phyloP scores from a whole-genome alignment of 306 rosid genomes.

The Spatholobus suberectus region DNA sequence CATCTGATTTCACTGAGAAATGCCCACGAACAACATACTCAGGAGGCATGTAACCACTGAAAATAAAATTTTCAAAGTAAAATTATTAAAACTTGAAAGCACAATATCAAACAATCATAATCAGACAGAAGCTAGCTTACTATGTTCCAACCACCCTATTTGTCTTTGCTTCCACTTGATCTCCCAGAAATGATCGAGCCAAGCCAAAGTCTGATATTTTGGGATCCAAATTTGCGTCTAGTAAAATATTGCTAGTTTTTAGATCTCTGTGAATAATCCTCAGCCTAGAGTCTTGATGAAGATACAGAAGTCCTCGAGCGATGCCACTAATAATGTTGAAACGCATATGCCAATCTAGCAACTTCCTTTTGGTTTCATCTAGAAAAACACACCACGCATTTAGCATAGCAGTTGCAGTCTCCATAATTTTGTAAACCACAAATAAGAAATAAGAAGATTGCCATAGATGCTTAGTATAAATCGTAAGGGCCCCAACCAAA shows the following conservation, averaged over 20 bases:
- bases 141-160: conserved; percentile 8
- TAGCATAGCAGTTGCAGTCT: neutral
- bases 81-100: neutral
- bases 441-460: neutral
- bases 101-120: neutral
- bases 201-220: conserved; percentile 40
- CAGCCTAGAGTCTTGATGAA: conserved; percentile 35
- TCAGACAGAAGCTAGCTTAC: neutral
- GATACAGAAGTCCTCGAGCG: conserved; percentile 40
- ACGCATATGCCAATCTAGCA: neutral
- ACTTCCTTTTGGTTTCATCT: neutral
- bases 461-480: neutral
- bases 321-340: conserved; percentile 27
- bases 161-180: conserved; percentile 25
- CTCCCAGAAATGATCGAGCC: neutral
- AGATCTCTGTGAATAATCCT: conserved; percentile 36
- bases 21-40: conserved; percentile 22
- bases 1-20: conserved; percentile 26
- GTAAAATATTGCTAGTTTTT: conserved; percentile 19
- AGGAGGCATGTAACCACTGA: conserved; percentile 39
- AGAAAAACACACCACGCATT: neutral
- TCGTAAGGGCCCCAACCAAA: conserved; percentile 1
- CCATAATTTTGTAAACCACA: neutral
- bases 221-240: conserved; percentile 2
- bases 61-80: neutral